Evolutionary conservation across 148 eudicot genomes (phyloP).

Genomic region (Amaranthus hypochondriacus): DNA sequence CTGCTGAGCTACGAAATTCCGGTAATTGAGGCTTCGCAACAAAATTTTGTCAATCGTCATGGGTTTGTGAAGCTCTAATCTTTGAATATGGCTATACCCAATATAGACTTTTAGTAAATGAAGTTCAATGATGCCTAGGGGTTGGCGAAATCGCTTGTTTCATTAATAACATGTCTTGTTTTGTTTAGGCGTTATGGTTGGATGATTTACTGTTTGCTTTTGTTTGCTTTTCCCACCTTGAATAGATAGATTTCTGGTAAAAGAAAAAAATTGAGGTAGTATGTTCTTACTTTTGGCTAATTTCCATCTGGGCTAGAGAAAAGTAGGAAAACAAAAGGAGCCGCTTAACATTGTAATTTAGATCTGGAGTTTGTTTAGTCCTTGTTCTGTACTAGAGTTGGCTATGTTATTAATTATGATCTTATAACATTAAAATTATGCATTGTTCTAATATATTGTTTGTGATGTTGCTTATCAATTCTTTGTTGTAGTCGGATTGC

Average conservation of each 20-base stretch:
- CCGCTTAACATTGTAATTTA: background rate
- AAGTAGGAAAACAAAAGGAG: background rate
- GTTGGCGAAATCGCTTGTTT: constrained; percentile 3
- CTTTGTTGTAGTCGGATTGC: too few relatives aligned
- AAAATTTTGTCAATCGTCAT: constrained; percentile 15
- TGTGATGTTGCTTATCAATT: too few relatives aligned
- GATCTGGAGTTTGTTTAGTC: background rate
- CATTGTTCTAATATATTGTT: background rate
- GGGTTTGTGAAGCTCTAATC: constrained; percentile 22
- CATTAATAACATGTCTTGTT: background rate
- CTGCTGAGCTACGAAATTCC: constrained; percentile 45
- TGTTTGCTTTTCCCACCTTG: background rate
- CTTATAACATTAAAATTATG: background rate
- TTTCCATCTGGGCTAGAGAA: background rate
- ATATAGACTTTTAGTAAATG: constrained; percentile 19
- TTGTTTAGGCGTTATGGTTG: constrained; percentile 5
- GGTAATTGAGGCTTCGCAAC: constrained; percentile 21
- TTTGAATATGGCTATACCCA: constrained; percentile 8
- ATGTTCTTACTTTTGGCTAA: background rate
- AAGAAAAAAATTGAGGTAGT: background rate
- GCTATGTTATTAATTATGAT: background rate
- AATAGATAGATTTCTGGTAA: constrained; percentile 7
- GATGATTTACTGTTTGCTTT: background rate
- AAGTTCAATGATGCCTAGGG: constrained; percentile 17
- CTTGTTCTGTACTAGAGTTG: background rate